Base-by-base conservation (phyloP, 78 protist species). In the Monocercomonoides exilis region DNA sequence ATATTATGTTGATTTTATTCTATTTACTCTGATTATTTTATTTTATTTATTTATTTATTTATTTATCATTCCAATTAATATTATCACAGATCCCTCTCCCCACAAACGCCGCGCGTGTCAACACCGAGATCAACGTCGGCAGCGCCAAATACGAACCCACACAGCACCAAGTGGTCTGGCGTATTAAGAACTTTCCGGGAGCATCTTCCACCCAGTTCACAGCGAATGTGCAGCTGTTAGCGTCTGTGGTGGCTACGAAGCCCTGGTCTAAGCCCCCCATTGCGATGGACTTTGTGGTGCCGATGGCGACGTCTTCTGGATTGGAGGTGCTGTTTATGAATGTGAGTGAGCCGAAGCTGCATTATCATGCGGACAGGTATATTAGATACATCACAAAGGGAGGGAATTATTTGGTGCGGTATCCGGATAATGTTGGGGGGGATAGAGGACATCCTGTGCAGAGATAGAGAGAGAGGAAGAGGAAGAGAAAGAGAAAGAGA, bases 261-360 rank as follows among this genome's bases (percentile, higher is more conserved):
- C 81, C 93, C n/a, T 93, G 98, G 98, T 77, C 92, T 36, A 46
- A 96, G 77, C 98, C 98, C 4, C 98, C 98, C 5, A 95, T 97
- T 89, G 46, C 94, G 0, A 89, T 97, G 96, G 89, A 93, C 43
- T 97, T 95, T 94, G 94, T 94, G 92, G 98, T 96, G 41, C 97
- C 98, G n/a, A 96, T 96, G 98, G 93, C 94, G 38, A 84, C 99
- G 3, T 94, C 98, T 34, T 94, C 97, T 41, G 99, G 99, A 5
- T 90, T 98, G 89, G 91, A 92, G 45, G 98, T 98, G 29, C 91
- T 97, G 42, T 96, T 94, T 91, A 81, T 96, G 45, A 95, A 96
- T 90, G 93, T 94, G 6, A 0, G 45, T 4, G 93, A 92, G 70
- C 85, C 80, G 88, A 84, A 88, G 85, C 0, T 86, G 41, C 79